Conservation (phyloP, 192 early-diverging fungal genomes). For the Spinellus fusiger region DNA sequence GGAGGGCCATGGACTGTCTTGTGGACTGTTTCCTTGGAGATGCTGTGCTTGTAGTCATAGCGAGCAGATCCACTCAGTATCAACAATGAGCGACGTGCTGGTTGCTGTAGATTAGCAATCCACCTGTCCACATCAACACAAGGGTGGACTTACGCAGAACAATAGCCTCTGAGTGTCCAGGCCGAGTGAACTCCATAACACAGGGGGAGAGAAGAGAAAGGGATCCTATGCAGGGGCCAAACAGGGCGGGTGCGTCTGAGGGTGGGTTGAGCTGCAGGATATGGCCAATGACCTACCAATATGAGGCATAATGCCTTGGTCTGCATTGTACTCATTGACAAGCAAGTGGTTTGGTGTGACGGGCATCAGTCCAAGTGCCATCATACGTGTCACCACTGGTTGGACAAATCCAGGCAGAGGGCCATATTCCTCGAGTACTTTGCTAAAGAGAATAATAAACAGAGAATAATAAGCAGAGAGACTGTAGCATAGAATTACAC, state of each 20-base stretch:
- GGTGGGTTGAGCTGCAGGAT: neutral
- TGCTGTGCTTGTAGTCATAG: conserved; percentile 58
- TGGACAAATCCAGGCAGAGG: conserved; percentile 43
- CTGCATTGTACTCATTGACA: conserved; percentile 61
- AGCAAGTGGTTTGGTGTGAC: conserved; percentile 46
- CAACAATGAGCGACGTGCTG: conserved; percentile 54
- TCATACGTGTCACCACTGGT: conserved; percentile 39
- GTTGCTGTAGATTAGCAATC: neutral
- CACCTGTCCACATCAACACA: neutral
- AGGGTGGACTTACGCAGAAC: conserved; percentile 33
- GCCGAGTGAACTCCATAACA: conserved; percentile 55
- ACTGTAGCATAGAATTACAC: neutral
- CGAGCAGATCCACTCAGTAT: conserved; percentile 48
- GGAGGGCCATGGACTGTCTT: conserved; percentile 21
- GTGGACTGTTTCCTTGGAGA: conserved; percentile 57
- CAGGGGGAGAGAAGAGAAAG: conserved; percentile 59
- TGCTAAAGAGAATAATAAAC: conserved; percentile 23
- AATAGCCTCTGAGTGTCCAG: conserved; percentile 20
- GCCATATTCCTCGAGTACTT: conserved; percentile 45
- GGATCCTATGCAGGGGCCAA: conserved; percentile 55
- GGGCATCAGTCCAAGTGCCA: conserved; percentile 31
- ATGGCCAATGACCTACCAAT: conserved; percentile 14
- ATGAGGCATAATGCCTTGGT: conserved; percentile 65
- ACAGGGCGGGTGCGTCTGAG: conserved; percentile 46
- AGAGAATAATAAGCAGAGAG: too few species aligned